A percentile compares a stretch with the other conserved stretches of the same genome.
These are phyloP conservation scores for Clohesyomyces aquaticus DNA, from an alignment of 495 filamentous ascomycete species.

Conservation along the genomic window DNA sequence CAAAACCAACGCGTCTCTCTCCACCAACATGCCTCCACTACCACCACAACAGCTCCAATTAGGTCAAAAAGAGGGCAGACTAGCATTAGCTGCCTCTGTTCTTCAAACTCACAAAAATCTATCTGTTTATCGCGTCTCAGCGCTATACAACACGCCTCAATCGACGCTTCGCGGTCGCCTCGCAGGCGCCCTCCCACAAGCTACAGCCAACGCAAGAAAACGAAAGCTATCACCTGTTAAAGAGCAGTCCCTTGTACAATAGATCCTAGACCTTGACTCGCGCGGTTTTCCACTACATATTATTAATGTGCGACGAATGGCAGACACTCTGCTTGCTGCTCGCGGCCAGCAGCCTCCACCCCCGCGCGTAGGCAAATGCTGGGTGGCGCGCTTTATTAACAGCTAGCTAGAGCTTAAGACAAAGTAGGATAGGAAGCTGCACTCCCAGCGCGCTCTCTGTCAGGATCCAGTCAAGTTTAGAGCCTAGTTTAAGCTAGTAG, in stretches of 20 bases:
- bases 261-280: constrained; percentile 21
- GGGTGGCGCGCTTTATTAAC: neutral
- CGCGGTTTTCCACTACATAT: constrained; percentile 24
- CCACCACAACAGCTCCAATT: constrained; percentile 1
- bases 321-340: constrained; percentile 12
- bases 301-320: constrained; percentile 21
- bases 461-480: constrained; percentile 20
- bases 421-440: neutral
- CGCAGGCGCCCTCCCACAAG: neutral
- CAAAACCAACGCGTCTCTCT: too few species aligned
- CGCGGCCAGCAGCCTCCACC: constrained; percentile 4
- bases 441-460: too few species aligned
- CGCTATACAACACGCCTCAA: neutral
- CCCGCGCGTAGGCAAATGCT: neutral
- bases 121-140: neutral
- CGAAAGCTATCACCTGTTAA: constrained; percentile 4
- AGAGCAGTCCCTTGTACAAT: constrained; percentile 16
- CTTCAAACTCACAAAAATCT: neutral
- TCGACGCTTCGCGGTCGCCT: neutral
- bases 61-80: constrained; percentile 3
- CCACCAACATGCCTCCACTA: too few species aligned
- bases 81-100: neutral
- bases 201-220: neutral
- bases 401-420: neutral
- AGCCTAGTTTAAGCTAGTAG: constrained; percentile 22